Evolutionary conservation across 495 filamentous ascomycete species (phyloP), one percentile per base, ranked within the genome.

Genomic region (Penicillium soppii): DNA sequence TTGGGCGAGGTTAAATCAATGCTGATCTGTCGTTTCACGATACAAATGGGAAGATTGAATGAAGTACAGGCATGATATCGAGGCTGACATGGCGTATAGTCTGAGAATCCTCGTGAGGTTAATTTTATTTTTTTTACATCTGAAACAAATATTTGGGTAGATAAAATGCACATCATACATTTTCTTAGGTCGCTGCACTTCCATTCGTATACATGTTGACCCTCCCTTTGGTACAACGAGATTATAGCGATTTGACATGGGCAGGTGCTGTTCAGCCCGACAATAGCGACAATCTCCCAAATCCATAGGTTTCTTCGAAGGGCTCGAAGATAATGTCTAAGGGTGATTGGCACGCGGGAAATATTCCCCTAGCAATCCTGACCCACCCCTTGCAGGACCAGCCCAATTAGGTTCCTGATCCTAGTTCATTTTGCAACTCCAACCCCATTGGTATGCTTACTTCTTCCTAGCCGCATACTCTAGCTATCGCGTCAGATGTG

Each of bases 291-390:
- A n/a, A n/a, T n/a, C n/a, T n/a, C n/a, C n/a, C n/a, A n/a, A n/a
- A n/a, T n/a, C n/a, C n/a, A n/a, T n/a, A n/a, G n/a, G n/a, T 25
- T 32, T 12, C 3, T 40, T 21, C 25, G 30, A 38, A 17, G 46
- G 23, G 19, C 22, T 13, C 46, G 9, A 17, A 17, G 9, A 22
- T 22, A 35, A 20, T 49, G 49, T 38, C 26, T 29, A 54, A 56
- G 59, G 53, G 29, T 17, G 13, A 36, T 16, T 40, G 52, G 54
- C 26, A 61, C 48, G 62, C 43, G 16, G 23, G 12, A 32, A 26
- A 4, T 13, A 61, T 63, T 50, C 40, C 59, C 29, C 32, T 47
- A n/a, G 51, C 51, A 63, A 60, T 54, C 56, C 42, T 59, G 12
- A 20, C 12, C 27, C n/a, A 52, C 41, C 62, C 62, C 62, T 62